Base-by-base conservation (phyloP, 2,329 filamentous ascomycete genomes). In the Botrytis hyacinthi region DNA sequence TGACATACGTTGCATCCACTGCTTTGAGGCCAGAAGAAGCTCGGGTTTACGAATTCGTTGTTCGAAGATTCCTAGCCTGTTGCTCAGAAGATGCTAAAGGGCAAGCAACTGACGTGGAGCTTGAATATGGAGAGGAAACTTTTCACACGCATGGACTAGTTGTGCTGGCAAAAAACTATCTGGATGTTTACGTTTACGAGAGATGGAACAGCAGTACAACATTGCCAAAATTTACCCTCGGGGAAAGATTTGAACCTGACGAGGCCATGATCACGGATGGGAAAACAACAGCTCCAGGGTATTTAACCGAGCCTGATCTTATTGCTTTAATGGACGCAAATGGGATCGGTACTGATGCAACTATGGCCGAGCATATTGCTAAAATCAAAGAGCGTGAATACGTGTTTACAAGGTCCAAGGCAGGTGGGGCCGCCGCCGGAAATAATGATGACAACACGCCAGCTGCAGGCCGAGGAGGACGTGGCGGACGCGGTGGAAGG, bases 251-350 rank as follows among this genome's bases (percentile, higher is more conserved):
- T 77, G 91, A 94, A 81, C 96, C 96, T 0, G 93, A 91, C 1
- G 95, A 98, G 83, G 95, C 94, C 6, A 90, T 92, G 78, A 94
- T 99, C 83, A 91, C 89, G 0, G 94, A 98, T 78, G 95, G 96
- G n/a, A 92, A 97, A 82, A 99, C 96, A 0, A 89, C 87, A 1
- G 86, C 95, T 20, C 96, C 96, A 0, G 89, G 87, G 35, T 98
- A 97, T 81, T 86, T 99, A 44, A 98, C 96, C 0, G 96, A 99
- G 81, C 95, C 96, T 0, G 96, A 99, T 81, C 86, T 99, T 40
- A 97, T 99, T 80, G 92, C 92, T 4, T 87, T 99, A 18, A 99
- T 99, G 96, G 96, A 99, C 83, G 95, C 94, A 62, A 99, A 99
- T 81, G 96, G 96, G 3, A 99, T 99, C 76, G 96, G 96, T 20